These are phyloP conservation scores for Xylaria intraflava DNA, from an alignment of 495 filamentous ascomycete genomes.

Conservation along the genomic window DNA sequence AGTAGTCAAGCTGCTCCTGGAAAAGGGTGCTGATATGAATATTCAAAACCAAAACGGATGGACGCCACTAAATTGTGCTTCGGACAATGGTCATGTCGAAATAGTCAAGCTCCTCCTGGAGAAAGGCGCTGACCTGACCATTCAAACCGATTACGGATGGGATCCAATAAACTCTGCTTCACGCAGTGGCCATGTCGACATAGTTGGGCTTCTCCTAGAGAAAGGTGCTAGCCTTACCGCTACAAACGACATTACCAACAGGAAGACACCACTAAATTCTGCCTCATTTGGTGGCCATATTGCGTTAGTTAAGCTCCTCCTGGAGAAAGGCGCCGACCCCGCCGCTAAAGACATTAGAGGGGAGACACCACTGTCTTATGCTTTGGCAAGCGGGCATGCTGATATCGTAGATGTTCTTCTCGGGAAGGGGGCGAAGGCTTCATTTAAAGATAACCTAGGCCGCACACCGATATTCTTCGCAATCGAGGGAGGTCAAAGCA, in stretches of 20 bases:
- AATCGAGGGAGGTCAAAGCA: too few species aligned
- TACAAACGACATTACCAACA: not conserved
- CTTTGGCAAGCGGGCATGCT: not conserved
- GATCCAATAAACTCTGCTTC: not conserved
- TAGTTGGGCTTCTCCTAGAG: not conserved
- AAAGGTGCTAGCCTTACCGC: not conserved
- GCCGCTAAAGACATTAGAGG: not conserved
- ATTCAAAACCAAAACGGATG: not conserved
- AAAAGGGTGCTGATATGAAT: not conserved
- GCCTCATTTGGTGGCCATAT: not conserved
- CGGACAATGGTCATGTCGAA: not conserved
- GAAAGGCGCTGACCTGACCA: not conserved
- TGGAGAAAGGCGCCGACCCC: not conserved
- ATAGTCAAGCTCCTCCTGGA: not conserved
- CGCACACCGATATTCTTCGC: too few species aligned
- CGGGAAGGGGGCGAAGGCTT: not conserved
- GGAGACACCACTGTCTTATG: not conserved
- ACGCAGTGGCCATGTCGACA: not conserved
- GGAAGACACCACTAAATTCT: not conserved
- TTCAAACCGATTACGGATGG: not conserved
- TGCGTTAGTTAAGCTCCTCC: not conserved
- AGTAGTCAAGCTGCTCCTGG: not conserved
- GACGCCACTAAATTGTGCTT: not conserved
- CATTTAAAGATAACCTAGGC: too few species aligned
- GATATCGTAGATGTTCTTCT: not conserved